phyloP scores from a whole-genome alignment of 2,329 filamentous ascomycete species.

The Cadophora sp. region DNA sequence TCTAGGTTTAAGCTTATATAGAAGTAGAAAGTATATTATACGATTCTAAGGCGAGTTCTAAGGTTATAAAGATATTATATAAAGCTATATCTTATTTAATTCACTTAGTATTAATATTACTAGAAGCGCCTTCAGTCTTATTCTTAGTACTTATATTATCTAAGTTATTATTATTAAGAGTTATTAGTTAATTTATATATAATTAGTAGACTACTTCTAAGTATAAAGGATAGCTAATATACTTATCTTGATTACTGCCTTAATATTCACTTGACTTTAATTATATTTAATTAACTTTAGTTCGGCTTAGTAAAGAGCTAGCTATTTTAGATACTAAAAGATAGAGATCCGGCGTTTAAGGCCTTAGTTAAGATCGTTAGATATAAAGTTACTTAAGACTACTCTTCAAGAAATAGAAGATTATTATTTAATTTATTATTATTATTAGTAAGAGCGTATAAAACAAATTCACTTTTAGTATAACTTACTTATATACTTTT shows the following conservation, averaged over 20 bases:
- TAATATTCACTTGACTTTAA: constrained; percentile 7
- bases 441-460: constrained; percentile 22
- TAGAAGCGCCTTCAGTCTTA: constrained; percentile 15
- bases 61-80: constrained; percentile 23
- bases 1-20: not conserved
- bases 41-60: constrained; percentile 28
- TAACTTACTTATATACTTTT: constrained; percentile 25
- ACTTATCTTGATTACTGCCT: constrained; percentile 14
- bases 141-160: constrained; percentile 23
- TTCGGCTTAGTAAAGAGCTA: constrained; percentile 23
- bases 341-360: constrained; percentile 13
- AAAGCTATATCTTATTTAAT: constrained; percentile 25
- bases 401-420: constrained; percentile 24
- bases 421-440: constrained; percentile 20
- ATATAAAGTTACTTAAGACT: not conserved
- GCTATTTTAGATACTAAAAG: constrained; percentile 26
- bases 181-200: constrained; percentile 28
- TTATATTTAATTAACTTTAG: constrained; percentile 18
- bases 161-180: constrained; percentile 25
- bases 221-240: constrained; percentile 3
- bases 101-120: constrained; percentile 26
- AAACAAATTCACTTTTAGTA: constrained; percentile 24
- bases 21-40: constrained; percentile 29
- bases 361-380: constrained; percentile 22
- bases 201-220: constrained; percentile 19